Percentiles rank a stretch among this genome's conserved stretches.
phyloP scores from a whole-genome alignment of 2,329 filamentous ascomycete genomes.

The Aureobasidium sp. region DNA sequence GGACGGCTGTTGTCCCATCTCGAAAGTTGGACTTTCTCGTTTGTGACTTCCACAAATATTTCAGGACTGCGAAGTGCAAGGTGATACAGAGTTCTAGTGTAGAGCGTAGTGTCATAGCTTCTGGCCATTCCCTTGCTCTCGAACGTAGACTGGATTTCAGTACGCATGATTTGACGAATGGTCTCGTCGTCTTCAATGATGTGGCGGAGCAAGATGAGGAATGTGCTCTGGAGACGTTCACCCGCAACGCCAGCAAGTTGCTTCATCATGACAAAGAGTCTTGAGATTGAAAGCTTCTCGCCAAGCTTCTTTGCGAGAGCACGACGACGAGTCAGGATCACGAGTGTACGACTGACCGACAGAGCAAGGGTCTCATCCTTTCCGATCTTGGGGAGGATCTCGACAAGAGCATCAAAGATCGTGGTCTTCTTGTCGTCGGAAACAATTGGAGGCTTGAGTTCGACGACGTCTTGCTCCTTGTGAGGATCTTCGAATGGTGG shows the following conservation, averaged over 20 bases:
- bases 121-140: constrained; percentile 44
- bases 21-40: constrained; percentile 71
- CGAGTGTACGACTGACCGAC: constrained; percentile 73
- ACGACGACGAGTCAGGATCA: constrained; percentile 77
- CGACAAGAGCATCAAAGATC: constrained; percentile 71
- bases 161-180: constrained; percentile 83
- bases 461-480: constrained; percentile 45
- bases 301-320: constrained; percentile 68
- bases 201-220: constrained; percentile 84
- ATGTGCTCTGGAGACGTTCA: constrained; percentile 63
- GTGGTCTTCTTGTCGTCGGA: constrained; percentile 58
- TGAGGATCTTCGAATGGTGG: constrained; percentile 37
- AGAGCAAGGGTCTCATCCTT: constrained; percentile 82
- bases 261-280: constrained; percentile 91
- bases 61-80: constrained; percentile 74
- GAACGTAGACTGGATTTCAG: constrained; percentile 76
- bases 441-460: constrained; percentile 56
- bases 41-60: constrained; percentile 79
- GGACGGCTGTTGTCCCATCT: constrained; percentile 51
- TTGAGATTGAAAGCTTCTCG: constrained; percentile 81
- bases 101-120: constrained; percentile 61
- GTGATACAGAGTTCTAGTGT: constrained; percentile 70
- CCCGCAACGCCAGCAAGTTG: constrained; percentile 77
- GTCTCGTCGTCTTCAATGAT: constrained; percentile 91
- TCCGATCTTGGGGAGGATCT: constrained; percentile 75